phyloP scores from a whole-genome alignment of 2,329 filamentous ascomycete species.

The Fusarium longipes region DNA sequence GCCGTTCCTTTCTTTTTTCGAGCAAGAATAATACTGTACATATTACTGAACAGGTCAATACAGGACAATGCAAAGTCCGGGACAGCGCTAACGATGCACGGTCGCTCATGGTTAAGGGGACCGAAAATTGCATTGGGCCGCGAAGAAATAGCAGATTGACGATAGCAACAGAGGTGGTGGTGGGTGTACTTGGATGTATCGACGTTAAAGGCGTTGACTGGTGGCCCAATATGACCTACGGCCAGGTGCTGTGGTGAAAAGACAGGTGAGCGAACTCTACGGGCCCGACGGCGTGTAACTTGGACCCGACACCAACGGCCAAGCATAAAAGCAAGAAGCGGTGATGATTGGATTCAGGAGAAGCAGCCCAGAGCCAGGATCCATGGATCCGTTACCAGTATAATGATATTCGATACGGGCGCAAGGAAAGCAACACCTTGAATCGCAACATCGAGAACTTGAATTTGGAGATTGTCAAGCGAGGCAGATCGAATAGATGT shows the following conservation, averaged over 20 bases:
- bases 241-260: slow-evolving; percentile 4
- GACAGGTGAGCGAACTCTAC: background rate
- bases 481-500: slow-evolving; percentile 33
- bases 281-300: slow-evolving; percentile 8
- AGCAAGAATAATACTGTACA: slow-evolving; percentile 14
- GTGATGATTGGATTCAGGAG: slow-evolving; percentile 14
- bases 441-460: slow-evolving; percentile 11
- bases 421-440: slow-evolving; percentile 10
- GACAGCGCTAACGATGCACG: slow-evolving; percentile 41
- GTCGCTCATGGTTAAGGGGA: slow-evolving; percentile 18
- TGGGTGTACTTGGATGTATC: slow-evolving; percentile 14
- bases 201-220: slow-evolving; percentile 11
- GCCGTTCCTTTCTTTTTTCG: slow-evolving; percentile 36
- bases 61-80: slow-evolving; percentile 27
- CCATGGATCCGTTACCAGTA: slow-evolving; percentile 7
- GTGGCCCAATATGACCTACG: slow-evolving; percentile 20
- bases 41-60: slow-evolving; percentile 7
- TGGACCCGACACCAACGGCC: slow-evolving; percentile 7
- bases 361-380: slow-evolving; percentile 20
- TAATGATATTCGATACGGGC: slow-evolving; percentile 6
- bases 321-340: slow-evolving; percentile 14
- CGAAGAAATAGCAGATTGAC: slow-evolving; percentile 27
- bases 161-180: slow-evolving; percentile 2
- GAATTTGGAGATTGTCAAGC: slow-evolving; percentile 14
- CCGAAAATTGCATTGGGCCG: slow-evolving; percentile 4